Evolutionary conservation across 306 rosid species (phyloP), one percentile per base, ranked within the genome.

Genomic region (Cotoneaster glaucophyllus): DNA sequence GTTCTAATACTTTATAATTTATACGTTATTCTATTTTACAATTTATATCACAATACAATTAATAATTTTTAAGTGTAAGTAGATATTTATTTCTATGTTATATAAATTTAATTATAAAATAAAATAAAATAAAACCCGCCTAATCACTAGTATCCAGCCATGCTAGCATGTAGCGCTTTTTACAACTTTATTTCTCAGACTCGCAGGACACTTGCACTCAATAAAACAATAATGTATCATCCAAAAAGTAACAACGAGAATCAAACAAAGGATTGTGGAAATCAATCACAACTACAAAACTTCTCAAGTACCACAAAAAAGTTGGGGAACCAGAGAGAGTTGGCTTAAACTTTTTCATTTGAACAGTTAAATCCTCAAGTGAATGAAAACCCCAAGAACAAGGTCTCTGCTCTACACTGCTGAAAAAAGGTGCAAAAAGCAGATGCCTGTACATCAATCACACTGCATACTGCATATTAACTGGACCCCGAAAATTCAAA

Each of bases 381-480:
- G 44, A 41, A 41, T 41, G 44, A 41, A 5, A 50, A 50, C 21
- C 8, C 54, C 54, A 15, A 50, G 54, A 50, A 50, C 54, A 17
- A 15, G 53, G 65, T 13, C 34, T 26, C 34, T 13, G 34, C 5
- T 75, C 77, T 22, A 64, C 70, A 65, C 43, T 77, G 39, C 61
- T 57, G 31, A 17, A 12, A 76, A 76, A 53, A 39, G 6, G 15
- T 32, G 41, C 56, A 69, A 48, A 32, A 19, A 8, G 25, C 54
- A 50, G 18, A 50, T 25, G 31, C 44, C 70, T 53, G 44, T 52
- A 69, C 78, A 74, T 68, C 57, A 57, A 26, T 61, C 69, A 78
- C 78, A 82, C 52, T 71, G 73, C 84, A 80, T 65, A 84, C 52
- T 71, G 73, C 84, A 80, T 65, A 61, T 6, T 67, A 34, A 73